phyloP scores from a whole-genome alignment of 805 yeast genomes.

The Schizosaccharomyces japonicus region DNA sequence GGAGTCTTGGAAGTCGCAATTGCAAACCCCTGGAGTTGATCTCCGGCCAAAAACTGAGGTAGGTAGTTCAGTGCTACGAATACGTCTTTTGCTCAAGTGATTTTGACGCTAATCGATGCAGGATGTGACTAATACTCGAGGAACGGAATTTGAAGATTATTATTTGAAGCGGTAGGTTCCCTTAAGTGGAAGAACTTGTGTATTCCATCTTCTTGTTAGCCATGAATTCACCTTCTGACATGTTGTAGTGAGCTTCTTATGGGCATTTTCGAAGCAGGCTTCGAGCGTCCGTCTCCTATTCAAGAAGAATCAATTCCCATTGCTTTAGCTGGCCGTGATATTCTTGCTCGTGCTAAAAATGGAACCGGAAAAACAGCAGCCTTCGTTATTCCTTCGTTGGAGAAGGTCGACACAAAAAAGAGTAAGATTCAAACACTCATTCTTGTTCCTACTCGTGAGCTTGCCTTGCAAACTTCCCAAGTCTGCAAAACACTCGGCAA shows the following conservation, averaged over 20 bases:
- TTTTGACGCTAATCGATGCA: slow-evolving; percentile 2
- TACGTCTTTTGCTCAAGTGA: not conserved
- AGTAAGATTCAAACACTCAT: slow-evolving; percentile 77
- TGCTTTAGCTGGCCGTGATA: slow-evolving; percentile 84
- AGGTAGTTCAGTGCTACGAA: not conserved
- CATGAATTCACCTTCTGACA: too few relatives aligned
- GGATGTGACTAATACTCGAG: slow-evolving; percentile 79
- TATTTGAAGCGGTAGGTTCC: slow-evolving; percentile 31
- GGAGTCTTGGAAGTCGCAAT: not conserved
- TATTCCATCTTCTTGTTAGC: not conserved
- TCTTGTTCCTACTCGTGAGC: slow-evolving; percentile 90
- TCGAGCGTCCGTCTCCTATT: slow-evolving; percentile 92
- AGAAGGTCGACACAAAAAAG: slow-evolving; percentile 61
- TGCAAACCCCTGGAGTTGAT: not conserved
- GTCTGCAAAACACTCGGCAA: slow-evolving; percentile 89
- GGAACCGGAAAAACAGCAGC: slow-evolving; percentile 99
- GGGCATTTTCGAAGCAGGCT: slow-evolving; percentile 98
- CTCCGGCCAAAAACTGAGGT: not conserved
- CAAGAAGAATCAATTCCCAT: slow-evolving; percentile 94
- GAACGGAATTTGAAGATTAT: slow-evolving; percentile 77
- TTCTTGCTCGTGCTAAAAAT: slow-evolving; percentile 90
- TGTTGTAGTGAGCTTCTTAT: slow-evolving; percentile 65
- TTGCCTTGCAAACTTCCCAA: slow-evolving; percentile 91
- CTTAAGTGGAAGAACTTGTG: not conserved
- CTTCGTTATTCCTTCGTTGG: slow-evolving; percentile 78